These are phyloP conservation scores for Trametes gibbosa DNA, from an alignment of 768 basidiomycete species.

Conservation along the genomic window DNA sequence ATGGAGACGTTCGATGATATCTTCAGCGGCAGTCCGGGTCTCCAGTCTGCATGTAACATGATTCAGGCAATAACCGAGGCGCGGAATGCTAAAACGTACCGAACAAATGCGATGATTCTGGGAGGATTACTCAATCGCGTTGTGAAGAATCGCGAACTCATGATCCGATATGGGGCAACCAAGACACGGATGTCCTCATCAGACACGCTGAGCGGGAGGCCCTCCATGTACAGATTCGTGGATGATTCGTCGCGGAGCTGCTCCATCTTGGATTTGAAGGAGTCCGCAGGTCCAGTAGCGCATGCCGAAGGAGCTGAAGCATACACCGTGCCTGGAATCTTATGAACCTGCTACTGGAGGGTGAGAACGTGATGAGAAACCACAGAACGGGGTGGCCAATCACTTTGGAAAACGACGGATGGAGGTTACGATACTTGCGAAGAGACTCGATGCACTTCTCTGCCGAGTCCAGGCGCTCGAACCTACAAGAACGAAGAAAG, in stretches of 20 bases:
- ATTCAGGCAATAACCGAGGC: neutral
- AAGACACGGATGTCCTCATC: slow-evolving; percentile 66
- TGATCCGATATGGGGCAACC: slow-evolving; percentile 68
- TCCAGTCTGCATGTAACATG: slow-evolving; percentile 50
- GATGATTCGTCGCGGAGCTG: slow-evolving; percentile 61
- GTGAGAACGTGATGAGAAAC: neutral
- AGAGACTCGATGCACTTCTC: slow-evolving; percentile 72
- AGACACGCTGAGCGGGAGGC: slow-evolving; percentile 70
- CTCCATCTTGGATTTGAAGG: slow-evolving; percentile 82
- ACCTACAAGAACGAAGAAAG: slow-evolving; percentile 41
- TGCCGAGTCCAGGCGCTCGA: slow-evolving; percentile 62
- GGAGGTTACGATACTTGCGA: slow-evolving; percentile 70
- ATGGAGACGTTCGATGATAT: slow-evolving; percentile 74
- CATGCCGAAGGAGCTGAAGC: slow-evolving; percentile 30
- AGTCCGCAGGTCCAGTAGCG: slow-evolving; percentile 30
- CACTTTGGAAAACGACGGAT: slow-evolving; percentile 87
- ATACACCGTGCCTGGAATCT: slow-evolving; percentile 75
- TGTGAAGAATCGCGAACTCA: slow-evolving; percentile 77
- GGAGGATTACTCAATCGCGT: slow-evolving; percentile 75
- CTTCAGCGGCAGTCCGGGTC: slow-evolving; percentile 67
- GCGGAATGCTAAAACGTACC: slow-evolving; percentile 41
- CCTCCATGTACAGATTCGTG: slow-evolving; percentile 82
- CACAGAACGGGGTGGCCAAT: slow-evolving; percentile 8
- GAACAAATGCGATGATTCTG: slow-evolving; percentile 77
- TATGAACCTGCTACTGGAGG: slow-evolving; percentile 59